These are phyloP conservation scores for Clonostachys solani DNA, from an alignment of 2,329 filamentous ascomycete genomes.

Conservation along the genomic window DNA sequence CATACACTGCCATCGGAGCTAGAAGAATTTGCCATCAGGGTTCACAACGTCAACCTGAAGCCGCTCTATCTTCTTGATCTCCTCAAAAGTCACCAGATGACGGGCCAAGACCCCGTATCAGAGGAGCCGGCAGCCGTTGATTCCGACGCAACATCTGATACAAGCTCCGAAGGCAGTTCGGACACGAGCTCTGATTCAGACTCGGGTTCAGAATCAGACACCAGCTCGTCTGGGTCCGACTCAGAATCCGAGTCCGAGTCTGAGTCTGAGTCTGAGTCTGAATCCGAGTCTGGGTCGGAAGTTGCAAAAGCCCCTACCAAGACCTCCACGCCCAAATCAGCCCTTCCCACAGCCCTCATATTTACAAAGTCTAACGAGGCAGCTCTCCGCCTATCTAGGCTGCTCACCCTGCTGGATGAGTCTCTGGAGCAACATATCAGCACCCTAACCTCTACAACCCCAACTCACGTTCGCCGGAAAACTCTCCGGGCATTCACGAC, in stretches of 20 bases:
- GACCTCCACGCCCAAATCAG: conserved; percentile 11
- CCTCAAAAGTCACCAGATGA: conserved; percentile 53
- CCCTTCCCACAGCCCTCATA: conserved; percentile 57
- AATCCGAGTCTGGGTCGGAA: conserved; percentile 6
- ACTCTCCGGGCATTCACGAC: conserved; percentile 65
- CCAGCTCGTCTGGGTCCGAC: conserved; percentile 24
- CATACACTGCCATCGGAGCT: conserved; percentile 58
- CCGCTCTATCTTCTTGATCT: conserved; percentile 83
- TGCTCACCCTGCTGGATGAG: conserved; percentile 66
- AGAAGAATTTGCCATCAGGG: conserved; percentile 61
- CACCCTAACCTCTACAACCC: conserved; percentile 73
- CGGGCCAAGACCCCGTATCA: conserved; percentile 7
- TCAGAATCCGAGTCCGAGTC: conserved; percentile 20
- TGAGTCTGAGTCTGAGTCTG: conserved; percentile 22
- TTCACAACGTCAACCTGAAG: conserved; percentile 67
- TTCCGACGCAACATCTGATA: conserved; percentile 15
- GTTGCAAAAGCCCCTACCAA: not conserved
- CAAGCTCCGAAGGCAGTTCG: conserved; percentile 21
- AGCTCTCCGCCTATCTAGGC: conserved; percentile 78
- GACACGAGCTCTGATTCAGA: conserved; percentile 27
- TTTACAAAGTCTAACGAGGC: conserved; percentile 91
- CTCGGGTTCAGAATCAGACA: conserved; percentile 13
- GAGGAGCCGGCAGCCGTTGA: conserved; percentile 3
- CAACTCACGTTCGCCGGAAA: conserved; percentile 65
- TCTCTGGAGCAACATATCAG: conserved; percentile 52